Percentiles rank a stretch among this genome's conserved stretches.
Conservation (phyloP, 192 early-diverging fungal species). For the Kappamyces sp. region DNA sequence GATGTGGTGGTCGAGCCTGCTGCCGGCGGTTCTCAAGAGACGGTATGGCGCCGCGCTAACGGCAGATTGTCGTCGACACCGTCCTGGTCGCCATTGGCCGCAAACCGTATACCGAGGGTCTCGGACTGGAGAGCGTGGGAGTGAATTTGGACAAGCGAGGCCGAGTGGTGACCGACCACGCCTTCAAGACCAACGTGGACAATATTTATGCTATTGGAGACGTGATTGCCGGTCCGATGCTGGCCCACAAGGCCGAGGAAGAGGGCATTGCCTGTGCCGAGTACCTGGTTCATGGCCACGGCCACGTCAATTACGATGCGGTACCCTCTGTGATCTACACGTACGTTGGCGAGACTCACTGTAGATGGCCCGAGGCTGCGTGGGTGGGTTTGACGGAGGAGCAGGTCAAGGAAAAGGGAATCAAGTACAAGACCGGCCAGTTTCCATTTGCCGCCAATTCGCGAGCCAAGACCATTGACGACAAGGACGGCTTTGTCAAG, state of each 20-base stretch:
- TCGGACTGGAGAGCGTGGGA: slow-evolving; percentile 88
- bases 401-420: slow-evolving; percentile 77
- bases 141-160: slow-evolving; percentile 82
- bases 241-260: slow-evolving; percentile 99
- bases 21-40: slow-evolving; percentile 52
- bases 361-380: slow-evolving; percentile 93
- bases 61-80: slow-evolving; percentile 79
- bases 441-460: slow-evolving; percentile 97
- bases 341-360: slow-evolving; percentile 16
- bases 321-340: slow-evolving; percentile 97
- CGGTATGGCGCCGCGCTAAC: slow-evolving; percentile 42
- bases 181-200: slow-evolving; percentile 80
- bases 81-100: slow-evolving; percentile 92
- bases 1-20: slow-evolving; percentile 87
- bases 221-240: slow-evolving; percentile 94
- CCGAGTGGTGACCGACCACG: slow-evolving; percentile 76
- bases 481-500: slow-evolving; percentile 92
- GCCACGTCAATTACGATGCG: slow-evolving; percentile 97
- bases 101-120: slow-evolving; percentile 86
- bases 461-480: slow-evolving; percentile 93
- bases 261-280: slow-evolving; percentile 97
- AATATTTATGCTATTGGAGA: slow-evolving; percentile 95
- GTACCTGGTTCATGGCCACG: slow-evolving; percentile 83
- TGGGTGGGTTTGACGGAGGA: slow-evolving; percentile 98
- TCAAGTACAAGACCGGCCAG: slow-evolving; percentile 83